These are phyloP conservation scores for Leucocoprinus leucothites DNA, from an alignment of 768 basidiomycete species.

Conservation along the genomic window DNA sequence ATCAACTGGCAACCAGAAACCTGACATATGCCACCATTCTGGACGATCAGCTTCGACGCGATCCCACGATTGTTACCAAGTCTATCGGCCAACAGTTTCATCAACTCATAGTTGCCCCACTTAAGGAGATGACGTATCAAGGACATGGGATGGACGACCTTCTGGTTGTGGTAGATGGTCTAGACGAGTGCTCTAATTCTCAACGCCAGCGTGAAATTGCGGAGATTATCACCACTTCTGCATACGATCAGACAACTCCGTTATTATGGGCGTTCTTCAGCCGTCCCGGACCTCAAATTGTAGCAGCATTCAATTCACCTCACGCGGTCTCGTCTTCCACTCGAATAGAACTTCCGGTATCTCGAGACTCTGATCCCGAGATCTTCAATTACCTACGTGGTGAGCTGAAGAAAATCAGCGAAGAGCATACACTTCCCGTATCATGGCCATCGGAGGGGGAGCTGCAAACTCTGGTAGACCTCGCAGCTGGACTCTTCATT, in stretches of 20 bases:
- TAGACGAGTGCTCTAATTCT: not conserved
- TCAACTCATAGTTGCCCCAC: not conserved
- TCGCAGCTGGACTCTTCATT: slow-evolving; percentile 5
- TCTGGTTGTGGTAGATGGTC: not conserved
- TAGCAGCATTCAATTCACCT: not conserved
- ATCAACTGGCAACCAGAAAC: not conserved
- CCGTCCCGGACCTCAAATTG: slow-evolving; percentile 5
- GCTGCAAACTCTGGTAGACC: not conserved
- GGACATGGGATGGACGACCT: not conserved
- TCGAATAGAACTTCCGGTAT: slow-evolving; percentile 6
- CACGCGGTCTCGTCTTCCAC: not conserved
- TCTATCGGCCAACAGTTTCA: not conserved
- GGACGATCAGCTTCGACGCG: not conserved
- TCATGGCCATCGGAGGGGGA: slow-evolving; percentile 8
- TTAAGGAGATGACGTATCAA: not conserved
- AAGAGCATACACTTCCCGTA: not conserved
- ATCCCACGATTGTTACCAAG: not conserved
- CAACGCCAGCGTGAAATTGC: not conserved
- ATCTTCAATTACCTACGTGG: slow-evolving; percentile 7
- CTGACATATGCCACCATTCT: not conserved
- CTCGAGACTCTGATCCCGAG: slow-evolving; percentile 8
- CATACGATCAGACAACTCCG: not conserved
- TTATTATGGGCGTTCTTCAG: slow-evolving; percentile 1
- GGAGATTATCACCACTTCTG: not conserved
- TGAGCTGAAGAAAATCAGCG: not conserved